Evolutionary conservation across 179 eudicot species (phyloP).

Genomic region (Amaranthus tricolor): DNA sequence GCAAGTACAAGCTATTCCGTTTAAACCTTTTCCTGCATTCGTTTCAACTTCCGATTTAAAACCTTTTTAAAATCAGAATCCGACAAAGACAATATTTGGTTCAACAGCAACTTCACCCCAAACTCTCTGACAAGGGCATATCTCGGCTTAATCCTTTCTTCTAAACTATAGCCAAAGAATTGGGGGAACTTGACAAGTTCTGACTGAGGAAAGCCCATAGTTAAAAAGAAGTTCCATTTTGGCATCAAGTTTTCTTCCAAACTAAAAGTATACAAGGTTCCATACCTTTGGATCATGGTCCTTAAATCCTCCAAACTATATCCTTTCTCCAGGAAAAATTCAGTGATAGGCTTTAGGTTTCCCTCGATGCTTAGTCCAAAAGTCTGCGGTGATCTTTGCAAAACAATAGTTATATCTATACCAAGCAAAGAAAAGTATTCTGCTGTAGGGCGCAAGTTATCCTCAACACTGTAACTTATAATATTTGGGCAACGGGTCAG

Average conservation of each 20-base stretch:
- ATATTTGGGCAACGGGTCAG: slow-evolving; percentile 71
- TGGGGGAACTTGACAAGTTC: slow-evolving; percentile 83
- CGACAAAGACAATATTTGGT: slow-evolving; percentile 57
- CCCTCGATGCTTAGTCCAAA: slow-evolving; percentile 77
- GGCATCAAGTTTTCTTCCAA: slow-evolving; percentile 59
- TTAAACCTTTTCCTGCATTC: slow-evolving; percentile 9
- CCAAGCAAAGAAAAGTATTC: slow-evolving; percentile 62
- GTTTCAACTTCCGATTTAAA: slow-evolving; percentile 55
- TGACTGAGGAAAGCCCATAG: slow-evolving; percentile 58
- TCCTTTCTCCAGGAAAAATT: slow-evolving; percentile 66
- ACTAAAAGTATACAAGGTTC: slow-evolving; percentile 68
- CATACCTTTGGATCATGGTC: slow-evolving; percentile 65
- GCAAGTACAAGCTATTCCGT: slow-evolving; percentile 8
- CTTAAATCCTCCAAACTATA: slow-evolving; percentile 51
- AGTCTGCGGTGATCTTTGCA: slow-evolving; percentile 59
- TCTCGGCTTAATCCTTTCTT: slow-evolving; percentile 76
- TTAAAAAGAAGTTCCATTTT: slow-evolving; percentile 75
- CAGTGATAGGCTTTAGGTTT: slow-evolving; percentile 70
- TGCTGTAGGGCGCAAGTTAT: slow-evolving; percentile 64
- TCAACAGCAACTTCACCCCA: slow-evolving; percentile 59
- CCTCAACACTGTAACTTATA: slow-evolving; percentile 73
- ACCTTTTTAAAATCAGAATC: slow-evolving; percentile 49
- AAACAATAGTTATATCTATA: slow-evolving; percentile 56
- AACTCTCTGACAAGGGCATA: slow-evolving; percentile 42
- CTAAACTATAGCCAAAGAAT: slow-evolving; percentile 75